Conservation (phyloP, 1,284 basidiomycete genomes). For the Ganoderma sinense region DNA sequence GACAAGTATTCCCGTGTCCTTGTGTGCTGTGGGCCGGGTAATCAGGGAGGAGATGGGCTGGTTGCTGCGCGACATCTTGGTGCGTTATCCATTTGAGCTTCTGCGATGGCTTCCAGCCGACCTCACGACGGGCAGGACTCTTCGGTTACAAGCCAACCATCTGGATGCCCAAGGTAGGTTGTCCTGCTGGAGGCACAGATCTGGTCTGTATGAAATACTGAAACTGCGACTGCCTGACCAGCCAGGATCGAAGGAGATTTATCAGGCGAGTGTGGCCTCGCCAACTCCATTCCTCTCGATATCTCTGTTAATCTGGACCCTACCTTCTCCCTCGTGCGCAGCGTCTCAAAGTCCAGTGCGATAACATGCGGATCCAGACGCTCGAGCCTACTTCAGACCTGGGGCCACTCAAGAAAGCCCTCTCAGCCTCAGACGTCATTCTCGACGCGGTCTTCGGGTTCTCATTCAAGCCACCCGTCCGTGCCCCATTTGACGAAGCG, state of each 20-base stretch:
- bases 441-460: constrained; percentile 98
- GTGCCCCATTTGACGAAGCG: constrained; percentile 86
- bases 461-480: constrained; percentile 90
- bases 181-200: neutral
- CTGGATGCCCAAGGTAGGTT: constrained; percentile 88
- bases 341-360: constrained; percentile 87
- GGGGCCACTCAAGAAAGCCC: constrained; percentile 57
- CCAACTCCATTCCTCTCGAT: too few relatives aligned
- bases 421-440: constrained; percentile 81
- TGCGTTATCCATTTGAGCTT: constrained; percentile 42
- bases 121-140: constrained; percentile 61
- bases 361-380: constrained; percentile 84
- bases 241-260: constrained; percentile 91
- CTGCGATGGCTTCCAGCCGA: neutral
- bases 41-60: constrained; percentile 97
- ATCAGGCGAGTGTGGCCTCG: constrained; percentile 59
- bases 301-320: neutral
- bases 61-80: constrained; percentile 96
- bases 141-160: constrained; percentile 89
- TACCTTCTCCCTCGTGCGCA: constrained; percentile 36
- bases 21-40: constrained; percentile 96
- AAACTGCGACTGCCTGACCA: constrained; percentile 39
- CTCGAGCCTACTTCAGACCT: constrained; percentile 60
- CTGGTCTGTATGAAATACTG: neutral
- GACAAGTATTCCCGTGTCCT: constrained; percentile 78